Evolutionary conservation across 23 red algal genomes (phyloP), one percentile per base, ranked within the genome.

Genomic region (Gracilaria gracilis): DNA sequence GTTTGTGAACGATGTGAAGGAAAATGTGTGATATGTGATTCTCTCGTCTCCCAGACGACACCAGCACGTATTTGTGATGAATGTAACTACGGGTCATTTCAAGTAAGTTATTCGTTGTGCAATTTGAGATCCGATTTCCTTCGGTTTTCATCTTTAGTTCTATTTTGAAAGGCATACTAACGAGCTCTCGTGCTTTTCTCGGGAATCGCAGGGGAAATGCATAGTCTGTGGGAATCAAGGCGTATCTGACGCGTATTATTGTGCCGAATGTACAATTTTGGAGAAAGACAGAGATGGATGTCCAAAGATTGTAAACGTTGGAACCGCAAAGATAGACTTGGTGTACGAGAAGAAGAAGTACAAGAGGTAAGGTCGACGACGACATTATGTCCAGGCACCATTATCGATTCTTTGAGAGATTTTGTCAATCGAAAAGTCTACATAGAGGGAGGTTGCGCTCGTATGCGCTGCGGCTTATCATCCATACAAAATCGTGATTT

Each of bases 221-320:
- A 87, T 97, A 34, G 92, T 93, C 2, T 97, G 95, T 88, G 95
- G 95, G 27, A 90, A 74, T 65, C 75, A 81, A 17, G 95, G 95
- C n/a, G 91, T 97, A n/a, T 81, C 89, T 27, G 95, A 93, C 48
- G 95, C 95, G 19, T 97, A 80, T 71, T 97, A 97, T 39, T 97
- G 95, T 65, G 61, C 44, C 34, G 95, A 92, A 58, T 97, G 95
- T 76, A 93, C 88, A 67, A 72, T 93, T 39, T 81, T 97, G 49
- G 95, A 97, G 73, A 93, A 93, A 49, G 95, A 97, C 57, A 57
- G 95, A 33, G 95, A 97, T 75, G 95, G 95, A 39, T 97, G 95
- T 55, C 95, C 95, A 39, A 97, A 92, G 74, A 93, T 97, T 80
- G 86, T 97, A 46, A 97, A 97, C 74, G 72, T 97, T 67, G 95